A percentile compares a stretch with the other conserved stretches of the same genome.
phyloP scores from a whole-genome alignment of 345 rosid genomes.

The Citrus mangshanensis region DNA sequence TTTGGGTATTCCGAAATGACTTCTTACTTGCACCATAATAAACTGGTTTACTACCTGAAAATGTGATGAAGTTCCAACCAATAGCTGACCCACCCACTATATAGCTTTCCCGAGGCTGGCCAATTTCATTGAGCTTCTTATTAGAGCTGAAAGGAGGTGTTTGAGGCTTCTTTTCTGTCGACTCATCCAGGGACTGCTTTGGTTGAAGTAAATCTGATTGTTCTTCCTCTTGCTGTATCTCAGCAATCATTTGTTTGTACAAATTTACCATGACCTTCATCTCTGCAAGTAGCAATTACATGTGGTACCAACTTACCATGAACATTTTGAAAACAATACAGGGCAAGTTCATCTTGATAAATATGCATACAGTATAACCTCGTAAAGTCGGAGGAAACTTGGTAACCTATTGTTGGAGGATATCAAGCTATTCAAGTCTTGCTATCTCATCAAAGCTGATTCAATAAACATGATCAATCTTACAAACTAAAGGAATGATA shows the following conservation, averaged over 20 bases:
- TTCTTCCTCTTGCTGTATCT: background rate
- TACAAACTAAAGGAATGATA: too few relatives aligned
- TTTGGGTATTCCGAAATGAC: background rate
- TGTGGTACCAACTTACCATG: background rate
- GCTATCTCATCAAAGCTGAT: too few relatives aligned
- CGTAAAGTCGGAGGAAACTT: background rate
- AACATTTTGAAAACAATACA: background rate
- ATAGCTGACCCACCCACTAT: conserved; percentile 24
- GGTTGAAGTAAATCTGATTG: background rate
- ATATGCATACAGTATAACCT: background rate
- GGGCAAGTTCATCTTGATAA: conserved; percentile 1
- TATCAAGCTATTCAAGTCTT: background rate
- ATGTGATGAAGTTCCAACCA: conserved; percentile 36
- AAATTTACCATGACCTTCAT: conserved; percentile 23
- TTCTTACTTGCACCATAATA: conserved; percentile 26
- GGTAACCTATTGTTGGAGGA: background rate
- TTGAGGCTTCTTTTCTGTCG: conserved; percentile 6
- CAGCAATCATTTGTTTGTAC: conserved; percentile 22
- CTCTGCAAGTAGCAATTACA: conserved; percentile 17
- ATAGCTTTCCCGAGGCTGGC: conserved; percentile 18
- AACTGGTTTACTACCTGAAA: conserved; percentile 18
- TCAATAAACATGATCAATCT: background rate
- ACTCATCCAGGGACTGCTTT: background rate
- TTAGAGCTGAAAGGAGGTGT: background rate
- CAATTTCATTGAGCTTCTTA: background rate